phyloP scores from a whole-genome alignment of 2,329 filamentous ascomycete genomes.

The Aspergillus terreus region DNA sequence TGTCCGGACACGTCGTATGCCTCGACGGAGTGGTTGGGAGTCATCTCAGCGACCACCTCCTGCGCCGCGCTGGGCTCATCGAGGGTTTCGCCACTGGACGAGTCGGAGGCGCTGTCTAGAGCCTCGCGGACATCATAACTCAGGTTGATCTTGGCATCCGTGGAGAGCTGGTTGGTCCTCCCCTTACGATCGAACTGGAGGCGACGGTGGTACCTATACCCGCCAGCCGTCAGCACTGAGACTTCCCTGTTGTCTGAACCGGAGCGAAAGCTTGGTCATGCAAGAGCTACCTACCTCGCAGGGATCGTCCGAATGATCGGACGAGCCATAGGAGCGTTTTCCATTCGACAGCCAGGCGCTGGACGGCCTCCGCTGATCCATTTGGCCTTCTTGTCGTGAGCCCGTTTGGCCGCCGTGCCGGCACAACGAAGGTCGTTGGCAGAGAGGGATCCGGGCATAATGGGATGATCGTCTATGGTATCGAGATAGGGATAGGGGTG shows the following conservation, averaged over 20 bases:
- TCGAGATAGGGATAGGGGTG: neutral
- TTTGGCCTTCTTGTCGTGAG: slow-evolving; percentile 38
- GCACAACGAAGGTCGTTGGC: slow-evolving; percentile 53
- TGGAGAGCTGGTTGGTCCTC: slow-evolving; percentile 15
- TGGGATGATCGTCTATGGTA: neutral
- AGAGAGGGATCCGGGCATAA: slow-evolving; percentile 15
- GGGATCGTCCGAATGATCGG: slow-evolving; percentile 15
- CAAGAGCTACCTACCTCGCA: slow-evolving; percentile 15
- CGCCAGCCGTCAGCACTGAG: neutral
- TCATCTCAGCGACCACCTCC: slow-evolving; percentile 37
- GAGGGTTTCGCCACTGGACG: slow-evolving; percentile 29
- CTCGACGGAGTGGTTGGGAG: slow-evolving; percentile 44
- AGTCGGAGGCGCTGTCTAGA: slow-evolving; percentile 26
- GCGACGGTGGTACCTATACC: slow-evolving; percentile 6
- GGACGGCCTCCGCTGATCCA: slow-evolving; percentile 35
- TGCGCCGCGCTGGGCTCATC: slow-evolving; percentile 41
- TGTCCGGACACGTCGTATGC: slow-evolving; percentile 55
- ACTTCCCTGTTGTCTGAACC: neutral
- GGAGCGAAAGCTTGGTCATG: neutral
- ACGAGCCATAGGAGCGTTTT: slow-evolving; percentile 11
- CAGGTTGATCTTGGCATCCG: slow-evolving; percentile 22
- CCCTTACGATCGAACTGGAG: slow-evolving; percentile 10
- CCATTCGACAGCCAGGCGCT: slow-evolving; percentile 4
- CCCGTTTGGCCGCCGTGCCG: slow-evolving; percentile 47
- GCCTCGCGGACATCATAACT: slow-evolving; percentile 32